Conservation (phyloP, 345 rosid species). For the Cardamine chenopodiifolia region DNA sequence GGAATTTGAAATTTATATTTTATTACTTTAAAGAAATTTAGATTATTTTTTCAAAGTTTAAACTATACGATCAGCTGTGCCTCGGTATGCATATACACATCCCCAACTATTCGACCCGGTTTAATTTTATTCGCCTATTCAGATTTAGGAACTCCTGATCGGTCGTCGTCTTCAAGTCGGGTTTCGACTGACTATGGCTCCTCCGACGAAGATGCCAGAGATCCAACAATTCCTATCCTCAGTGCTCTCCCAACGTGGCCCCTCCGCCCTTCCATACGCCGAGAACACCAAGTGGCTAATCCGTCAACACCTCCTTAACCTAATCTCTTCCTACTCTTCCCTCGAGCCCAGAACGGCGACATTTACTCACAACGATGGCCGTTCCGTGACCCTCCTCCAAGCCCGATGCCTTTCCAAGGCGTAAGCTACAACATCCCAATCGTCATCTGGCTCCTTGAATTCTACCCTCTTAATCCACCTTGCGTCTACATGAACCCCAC, state of each 20-base stretch:
- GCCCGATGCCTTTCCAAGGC: slow-evolving; percentile 86
- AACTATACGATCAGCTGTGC: neutral
- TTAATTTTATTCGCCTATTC: neutral
- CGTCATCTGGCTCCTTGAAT: slow-evolving; percentile 86
- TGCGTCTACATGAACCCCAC: slow-evolving; percentile 89
- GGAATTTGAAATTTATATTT: neutral
- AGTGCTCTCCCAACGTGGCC: slow-evolving; percentile 84
- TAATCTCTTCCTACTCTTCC: slow-evolving; percentile 59
- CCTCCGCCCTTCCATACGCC: slow-evolving; percentile 72
- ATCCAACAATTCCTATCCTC: slow-evolving; percentile 78
- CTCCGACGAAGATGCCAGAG: slow-evolving; percentile 54
- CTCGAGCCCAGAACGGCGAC: slow-evolving; percentile 83
- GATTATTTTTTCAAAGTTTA: neutral
- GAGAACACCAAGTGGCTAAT: slow-evolving; percentile 86
- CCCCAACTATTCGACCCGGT: neutral
- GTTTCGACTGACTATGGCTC: slow-evolving; percentile 33
- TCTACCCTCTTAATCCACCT: slow-evolving; percentile 84
- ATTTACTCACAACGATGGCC: slow-evolving; percentile 96
- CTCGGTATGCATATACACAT: neutral
- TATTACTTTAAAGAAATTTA: neutral
- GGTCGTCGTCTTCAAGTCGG: neutral
- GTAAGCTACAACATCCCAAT: slow-evolving; percentile 91
- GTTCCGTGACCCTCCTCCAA: slow-evolving; percentile 84
- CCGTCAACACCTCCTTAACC: slow-evolving; percentile 83
- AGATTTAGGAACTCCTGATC: neutral